Base-by-base conservation (phyloP, 495 filamentous ascomycete species). In the Penicillium desertorum region DNA sequence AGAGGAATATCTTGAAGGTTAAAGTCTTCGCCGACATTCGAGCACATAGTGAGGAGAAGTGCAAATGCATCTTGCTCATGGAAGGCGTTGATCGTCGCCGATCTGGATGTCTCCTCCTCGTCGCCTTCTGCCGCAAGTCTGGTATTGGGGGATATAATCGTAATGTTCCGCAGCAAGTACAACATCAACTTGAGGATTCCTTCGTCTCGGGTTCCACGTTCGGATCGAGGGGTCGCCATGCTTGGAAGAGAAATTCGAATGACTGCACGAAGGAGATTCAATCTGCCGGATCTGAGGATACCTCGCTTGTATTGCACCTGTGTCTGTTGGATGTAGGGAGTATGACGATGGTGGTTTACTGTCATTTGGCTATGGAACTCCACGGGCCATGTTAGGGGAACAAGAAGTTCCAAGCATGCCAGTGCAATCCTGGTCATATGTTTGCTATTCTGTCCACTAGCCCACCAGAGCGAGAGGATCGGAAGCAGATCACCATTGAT, bases 311-410 rank as follows among this genome's bases (percentile, higher is more conserved):
- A 99, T 32, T 81, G 81, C 2, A 91, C 79, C 62, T 98, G 95
- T 2, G 89, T 88, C 54, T 95, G 82, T 69, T 93, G 87, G 11
- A 99, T 76, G 49, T 91, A 95, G 6, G 93, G 90, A 23, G 89
- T 79, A 72, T 99, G 95, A 45, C 90, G 84, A 65, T 94, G 87
- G 67, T 98, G 91, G 69, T 98, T 97, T 61, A 90, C 77, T 4
- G 91, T 98, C 87, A 93, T 94, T 60, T 89, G 81, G 45, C 79
- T 76, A 60, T 92, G 83, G 60, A 88, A 86, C 61, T 97, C 91
- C 57, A 94, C 77, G 10, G 92, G 92, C 93, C 93, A 98, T 27
- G 94, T 99, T 63, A 99, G 78, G 29, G 93, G 92, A 2, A 96
- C 91, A 60, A 99, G 83, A 48, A 99, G 77, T 69, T 98, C 93